phyloP scores from a whole-genome alignment of 2,329 filamentous ascomycete species.

The Myriosclerotinia curreyana region DNA sequence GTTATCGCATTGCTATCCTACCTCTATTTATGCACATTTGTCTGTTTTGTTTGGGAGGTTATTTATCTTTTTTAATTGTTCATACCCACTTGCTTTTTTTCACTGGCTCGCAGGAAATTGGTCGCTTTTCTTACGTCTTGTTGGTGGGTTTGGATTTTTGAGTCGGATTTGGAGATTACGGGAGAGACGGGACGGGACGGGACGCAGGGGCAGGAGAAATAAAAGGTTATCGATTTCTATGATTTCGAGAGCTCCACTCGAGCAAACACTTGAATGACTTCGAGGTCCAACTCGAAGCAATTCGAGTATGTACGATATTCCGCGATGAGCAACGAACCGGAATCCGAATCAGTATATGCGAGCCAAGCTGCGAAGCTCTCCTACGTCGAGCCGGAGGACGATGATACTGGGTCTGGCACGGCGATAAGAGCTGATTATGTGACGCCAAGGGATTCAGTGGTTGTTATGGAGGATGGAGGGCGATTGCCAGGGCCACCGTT shows the following conservation, averaged over 20 bases:
- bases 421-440: slow-evolving; percentile 62
- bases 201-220: not conserved
- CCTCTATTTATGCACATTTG: not conserved
- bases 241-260: slow-evolving; percentile 11
- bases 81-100: not conserved
- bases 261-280: slow-evolving; percentile 16
- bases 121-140: not conserved
- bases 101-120: not conserved
- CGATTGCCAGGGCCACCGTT: slow-evolving; percentile 67
- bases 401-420: slow-evolving; percentile 40
- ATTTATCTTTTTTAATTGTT: not conserved
- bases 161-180: slow-evolving; percentile 3
- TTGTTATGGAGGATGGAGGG: slow-evolving; percentile 64
- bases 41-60: not conserved
- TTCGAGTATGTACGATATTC: slow-evolving; percentile 20
- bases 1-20: not conserved
- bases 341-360: slow-evolving; percentile 44
- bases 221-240: slow-evolving; percentile 11
- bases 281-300: slow-evolving; percentile 9
- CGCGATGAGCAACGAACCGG: slow-evolving; percentile 8
- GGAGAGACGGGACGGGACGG: not conserved
- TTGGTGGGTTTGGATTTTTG: not conserved
- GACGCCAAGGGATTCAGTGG: slow-evolving; percentile 69
- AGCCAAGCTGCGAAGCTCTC: slow-evolving; percentile 60
- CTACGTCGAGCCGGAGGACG: slow-evolving; percentile 37